Evolutionary conservation across 2,329 filamentous ascomycete species (phyloP).

Genomic region (Aspergillus uvarum): DNA sequence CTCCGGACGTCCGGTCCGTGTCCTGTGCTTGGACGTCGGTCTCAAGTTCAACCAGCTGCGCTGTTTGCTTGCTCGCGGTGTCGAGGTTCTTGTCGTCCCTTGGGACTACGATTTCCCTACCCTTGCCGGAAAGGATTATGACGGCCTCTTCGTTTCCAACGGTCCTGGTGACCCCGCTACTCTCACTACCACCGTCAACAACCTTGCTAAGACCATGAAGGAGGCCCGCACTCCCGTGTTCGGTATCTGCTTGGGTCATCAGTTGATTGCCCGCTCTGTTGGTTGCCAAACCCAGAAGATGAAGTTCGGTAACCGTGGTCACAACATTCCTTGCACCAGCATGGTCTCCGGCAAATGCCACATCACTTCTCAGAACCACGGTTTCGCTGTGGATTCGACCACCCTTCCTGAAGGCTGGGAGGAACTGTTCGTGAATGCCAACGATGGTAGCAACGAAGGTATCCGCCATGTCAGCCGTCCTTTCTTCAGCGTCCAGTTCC

Average conservation of each 20-base stretch:
- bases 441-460: conserved; percentile 97
- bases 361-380: conserved; percentile 98
- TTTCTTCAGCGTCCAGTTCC: conserved; percentile 99
- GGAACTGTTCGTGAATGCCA: conserved; percentile 96
- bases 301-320: conserved; percentile 98
- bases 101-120: conserved; percentile 91
- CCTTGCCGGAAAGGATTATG: conserved; percentile 78
- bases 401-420: conserved; percentile 78
- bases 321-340: conserved; percentile 98
- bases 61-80: conserved; percentile 84
- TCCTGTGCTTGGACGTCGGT: conserved; percentile 93
- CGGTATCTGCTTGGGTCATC: conserved; percentile 93
- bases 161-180: conserved; percentile 92
- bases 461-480: conserved; percentile 83
- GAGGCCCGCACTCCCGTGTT: conserved; percentile 85
- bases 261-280: conserved; percentile 83
- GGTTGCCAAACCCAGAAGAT: conserved; percentile 88
- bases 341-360: conserved; percentile 95
- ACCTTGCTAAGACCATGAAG: conserved; percentile 73
- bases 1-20: conserved; percentile 80
- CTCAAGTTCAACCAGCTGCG: conserved; percentile 98
- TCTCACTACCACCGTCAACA: conserved; percentile 72
- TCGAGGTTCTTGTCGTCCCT: conserved; percentile 91
- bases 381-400: conserved; percentile 83
- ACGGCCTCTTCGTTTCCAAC: conserved; percentile 97